Percentiles rank a stretch among this genome's conserved stretches.
Conservation (phyloP, 305 asterid genomes). For the Fraxinus angustifolia region DNA sequence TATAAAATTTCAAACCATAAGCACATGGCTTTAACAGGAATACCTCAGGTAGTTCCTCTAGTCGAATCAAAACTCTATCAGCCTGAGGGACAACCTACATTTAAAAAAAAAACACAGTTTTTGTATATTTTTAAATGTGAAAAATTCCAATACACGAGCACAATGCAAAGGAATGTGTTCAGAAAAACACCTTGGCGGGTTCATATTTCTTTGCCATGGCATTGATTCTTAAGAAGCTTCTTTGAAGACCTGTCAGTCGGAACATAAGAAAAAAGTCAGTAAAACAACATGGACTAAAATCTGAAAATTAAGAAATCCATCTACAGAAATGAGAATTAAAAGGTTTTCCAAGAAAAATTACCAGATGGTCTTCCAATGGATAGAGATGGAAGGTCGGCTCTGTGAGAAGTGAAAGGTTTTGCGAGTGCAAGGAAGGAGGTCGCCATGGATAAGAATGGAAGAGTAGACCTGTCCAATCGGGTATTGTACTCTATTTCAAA, state of each 20-base stretch:
- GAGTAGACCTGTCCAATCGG: not conserved
- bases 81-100: conserved; percentile 82
- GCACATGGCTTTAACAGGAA: not conserved
- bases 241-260: conserved; percentile 35
- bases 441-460: conserved; percentile 69
- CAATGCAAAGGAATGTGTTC: not conserved
- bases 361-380: conserved; percentile 33
- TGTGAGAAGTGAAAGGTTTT: conserved; percentile 46
- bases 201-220: conserved; percentile 65
- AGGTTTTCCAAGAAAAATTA: not conserved
- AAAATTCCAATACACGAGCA: not conserved
- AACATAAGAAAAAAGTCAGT: not conserved
- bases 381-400: conserved; percentile 31
- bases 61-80: conserved; percentile 76
- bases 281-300: not conserved
- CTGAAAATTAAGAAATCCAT: not conserved
- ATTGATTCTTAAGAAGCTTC: conserved; percentile 47
- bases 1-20: not conserved
- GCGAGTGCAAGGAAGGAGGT: conserved; percentile 46
- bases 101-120: not conserved
- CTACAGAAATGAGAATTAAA: not conserved
- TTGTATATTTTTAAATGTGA: not conserved
- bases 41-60: conserved; percentile 75
- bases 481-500: not conserved
- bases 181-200: conserved; percentile 60